A percentile compares a stretch with the other conserved stretches of the same genome.
phyloP scores from a whole-genome alignment of 176 grass and related monocot species.

The Pontederia crassipes region DNA sequence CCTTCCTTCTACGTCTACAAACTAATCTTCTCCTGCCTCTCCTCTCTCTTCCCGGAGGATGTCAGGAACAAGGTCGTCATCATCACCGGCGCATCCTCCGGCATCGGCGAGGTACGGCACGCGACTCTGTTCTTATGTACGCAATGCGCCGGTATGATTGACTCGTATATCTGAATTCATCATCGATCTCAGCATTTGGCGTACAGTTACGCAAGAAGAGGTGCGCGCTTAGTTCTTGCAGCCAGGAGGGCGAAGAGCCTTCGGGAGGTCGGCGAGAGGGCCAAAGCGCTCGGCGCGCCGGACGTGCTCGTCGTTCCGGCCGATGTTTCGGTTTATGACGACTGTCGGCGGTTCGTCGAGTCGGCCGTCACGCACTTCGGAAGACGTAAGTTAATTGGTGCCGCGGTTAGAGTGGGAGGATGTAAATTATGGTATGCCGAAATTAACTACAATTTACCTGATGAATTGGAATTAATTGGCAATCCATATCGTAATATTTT shows the following conservation, averaged over 20 bases:
- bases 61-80: conserved; percentile 54
- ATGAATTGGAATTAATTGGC: neutral
- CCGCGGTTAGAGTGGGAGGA: too few relatives aligned
- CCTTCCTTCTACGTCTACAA: conserved; percentile 48
- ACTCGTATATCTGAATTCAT: too few relatives aligned
- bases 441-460: neutral
- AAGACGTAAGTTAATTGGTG: conserved; percentile 21
- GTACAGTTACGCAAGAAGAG: conserved; percentile 30
- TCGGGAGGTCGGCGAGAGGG: conserved; percentile 39
- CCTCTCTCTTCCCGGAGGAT: conserved; percentile 39
- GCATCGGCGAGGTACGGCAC: conserved; percentile 57
- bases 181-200: conserved; percentile 16
- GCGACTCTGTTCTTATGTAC: too few relatives aligned
- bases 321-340: conserved; percentile 37
- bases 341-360: conserved; percentile 41
- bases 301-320: conserved; percentile 51
- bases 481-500: too few relatives aligned
- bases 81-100: conserved; percentile 69
- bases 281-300: conserved; percentile 35
- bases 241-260: conserved; percentile 69
- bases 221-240: conserved; percentile 46
- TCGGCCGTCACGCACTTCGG: conserved; percentile 39
- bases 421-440: too few relatives aligned
- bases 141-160: too few relatives aligned
- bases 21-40: conserved; percentile 34